Percentiles rank a stretch among this genome's conserved stretches.
phyloP scores from a whole-genome alignment of 2,329 filamentous ascomycete genomes.

The Dactylellina drechsleri region DNA sequence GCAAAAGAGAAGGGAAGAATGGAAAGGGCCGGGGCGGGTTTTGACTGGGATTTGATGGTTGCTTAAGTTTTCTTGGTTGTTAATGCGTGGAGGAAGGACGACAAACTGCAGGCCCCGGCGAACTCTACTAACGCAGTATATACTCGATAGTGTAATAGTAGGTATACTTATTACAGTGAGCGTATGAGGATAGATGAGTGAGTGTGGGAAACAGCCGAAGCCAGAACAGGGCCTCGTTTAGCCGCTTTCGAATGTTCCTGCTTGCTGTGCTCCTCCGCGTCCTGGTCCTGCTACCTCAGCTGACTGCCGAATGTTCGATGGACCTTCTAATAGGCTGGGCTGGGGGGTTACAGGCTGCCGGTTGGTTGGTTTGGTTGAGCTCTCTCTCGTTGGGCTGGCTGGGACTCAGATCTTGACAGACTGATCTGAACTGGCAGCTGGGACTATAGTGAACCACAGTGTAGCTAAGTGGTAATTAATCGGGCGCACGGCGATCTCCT shows the following conservation, averaged over 20 bases:
- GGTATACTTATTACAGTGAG: neutral
- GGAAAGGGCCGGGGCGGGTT: slow-evolving; percentile 21
- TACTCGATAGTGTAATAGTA: no score
- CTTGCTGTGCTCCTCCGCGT: no score
- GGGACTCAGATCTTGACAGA: no score
- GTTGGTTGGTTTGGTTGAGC: slow-evolving; percentile 7
- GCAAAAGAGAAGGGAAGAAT: slow-evolving; percentile 29
- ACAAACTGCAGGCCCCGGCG: slow-evolving; percentile 38
- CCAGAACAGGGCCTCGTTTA: slow-evolving; percentile 38
- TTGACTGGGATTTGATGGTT: neutral
- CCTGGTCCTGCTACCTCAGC: no score
- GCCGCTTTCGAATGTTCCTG: slow-evolving; percentile 4
- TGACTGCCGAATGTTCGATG: no score
- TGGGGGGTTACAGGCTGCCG: no score
- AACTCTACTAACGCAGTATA: no score
- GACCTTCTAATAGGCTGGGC: no score
- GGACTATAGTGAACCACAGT: no score
- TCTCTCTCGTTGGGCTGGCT: no score
- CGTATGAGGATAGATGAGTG: no score
- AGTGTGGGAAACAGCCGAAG: neutral
- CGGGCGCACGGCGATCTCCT: slow-evolving; percentile 46
- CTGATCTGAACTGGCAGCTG: no score
- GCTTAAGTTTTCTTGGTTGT: neutral
- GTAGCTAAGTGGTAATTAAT: neutral
- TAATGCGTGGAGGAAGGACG: slow-evolving; percentile 33